Conservation (phyloP, 2,329 filamentous ascomycete genomes). For the Golovinomyces cichoracearum region DNA sequence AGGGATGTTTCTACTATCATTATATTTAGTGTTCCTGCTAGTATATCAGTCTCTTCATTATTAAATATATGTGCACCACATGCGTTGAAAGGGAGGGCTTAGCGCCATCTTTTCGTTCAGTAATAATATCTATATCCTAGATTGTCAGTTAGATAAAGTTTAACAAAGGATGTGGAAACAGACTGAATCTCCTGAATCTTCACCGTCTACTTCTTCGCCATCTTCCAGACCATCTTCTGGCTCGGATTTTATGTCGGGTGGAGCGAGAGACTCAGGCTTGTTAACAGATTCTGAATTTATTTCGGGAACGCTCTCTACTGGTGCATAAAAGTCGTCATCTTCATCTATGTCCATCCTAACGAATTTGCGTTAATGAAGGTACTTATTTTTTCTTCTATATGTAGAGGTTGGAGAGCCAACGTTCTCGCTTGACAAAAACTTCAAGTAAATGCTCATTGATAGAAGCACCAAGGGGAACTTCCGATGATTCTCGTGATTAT, state of each 20-base stretch:
- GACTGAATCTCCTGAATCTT: conserved; percentile 29
- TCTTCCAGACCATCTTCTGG: conserved; percentile 29
- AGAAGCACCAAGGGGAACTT: too few relatives aligned
- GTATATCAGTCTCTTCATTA: conserved; percentile 5
- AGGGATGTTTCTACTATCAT: conserved; percentile 38
- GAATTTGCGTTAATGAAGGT: too few relatives aligned
- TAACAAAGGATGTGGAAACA: neutral
- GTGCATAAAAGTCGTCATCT: conserved; percentile 40
- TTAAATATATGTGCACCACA: conserved; percentile 11
- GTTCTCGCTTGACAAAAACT: too few relatives aligned
- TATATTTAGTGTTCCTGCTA: conserved; percentile 32
- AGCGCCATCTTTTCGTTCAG: conserved; percentile 37
- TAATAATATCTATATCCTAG: conserved; percentile 43
- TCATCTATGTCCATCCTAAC: conserved; percentile 36
- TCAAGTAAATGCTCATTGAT: too few relatives aligned
- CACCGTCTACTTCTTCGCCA: conserved; percentile 37
- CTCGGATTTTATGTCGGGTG: conserved; percentile 11
- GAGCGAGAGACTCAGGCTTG: neutral
- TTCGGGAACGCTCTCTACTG: conserved; percentile 24
- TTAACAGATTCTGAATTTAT: conserved; percentile 5
- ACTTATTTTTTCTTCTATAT: too few relatives aligned
- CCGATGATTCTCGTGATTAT: too few relatives aligned
- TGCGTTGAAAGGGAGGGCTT: conserved; percentile 33
- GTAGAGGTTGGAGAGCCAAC: too few relatives aligned
- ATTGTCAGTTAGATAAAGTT: conserved; percentile 4